Percentiles rank a stretch among this genome's conserved stretches.
Evolutionary conservation across 2,329 filamentous ascomycete species (phyloP).

Genomic region (Eutypella sp.): DNA sequence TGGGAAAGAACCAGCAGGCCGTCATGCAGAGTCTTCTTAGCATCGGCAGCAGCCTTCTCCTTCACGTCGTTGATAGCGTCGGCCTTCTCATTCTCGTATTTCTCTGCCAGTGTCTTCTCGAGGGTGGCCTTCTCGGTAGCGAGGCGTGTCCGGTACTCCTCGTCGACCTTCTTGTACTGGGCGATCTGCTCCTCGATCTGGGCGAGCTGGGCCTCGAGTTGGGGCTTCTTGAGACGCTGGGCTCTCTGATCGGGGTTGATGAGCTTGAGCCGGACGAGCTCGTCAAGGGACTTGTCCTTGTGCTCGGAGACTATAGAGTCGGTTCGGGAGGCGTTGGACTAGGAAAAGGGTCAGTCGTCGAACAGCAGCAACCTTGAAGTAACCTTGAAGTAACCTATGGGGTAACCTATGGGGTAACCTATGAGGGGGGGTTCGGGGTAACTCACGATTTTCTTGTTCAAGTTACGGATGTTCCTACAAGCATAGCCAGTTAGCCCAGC

Average conservation of each 20-base stretch:
- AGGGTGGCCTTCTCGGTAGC: slow-evolving; percentile 54
- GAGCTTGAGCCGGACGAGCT: slow-evolving; percentile 64
- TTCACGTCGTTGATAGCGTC: slow-evolving; percentile 49
- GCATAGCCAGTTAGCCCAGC: background rate
- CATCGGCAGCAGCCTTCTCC: slow-evolving; percentile 49
- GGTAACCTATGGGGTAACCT: too few species aligned
- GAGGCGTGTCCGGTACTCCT: slow-evolving; percentile 61
- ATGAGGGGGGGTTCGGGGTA: too few species aligned
- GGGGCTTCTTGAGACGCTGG: slow-evolving; percentile 71
- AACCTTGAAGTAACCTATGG: too few species aligned
- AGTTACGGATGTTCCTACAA: slow-evolving; percentile 77
- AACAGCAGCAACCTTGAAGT: too few species aligned
- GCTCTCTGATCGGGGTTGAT: slow-evolving; percentile 80
- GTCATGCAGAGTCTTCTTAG: slow-evolving; percentile 53
- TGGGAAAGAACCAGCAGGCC: slow-evolving; percentile 69
- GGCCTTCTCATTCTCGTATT: slow-evolving; percentile 49
- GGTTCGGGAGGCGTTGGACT: slow-evolving; percentile 69
- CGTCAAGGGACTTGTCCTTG: slow-evolving; percentile 64
- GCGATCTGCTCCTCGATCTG: slow-evolving; percentile 70
- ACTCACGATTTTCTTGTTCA: slow-evolving; percentile 90
- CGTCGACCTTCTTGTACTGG: slow-evolving; percentile 71
- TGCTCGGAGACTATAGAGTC: slow-evolving; percentile 66
- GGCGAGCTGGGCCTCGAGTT: slow-evolving; percentile 61
- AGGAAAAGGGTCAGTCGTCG: background rate
- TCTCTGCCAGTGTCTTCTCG: slow-evolving; percentile 51